Base-by-base conservation (phyloP, 495 filamentous ascomycete species). In the Cryomyces minteri region DNA sequence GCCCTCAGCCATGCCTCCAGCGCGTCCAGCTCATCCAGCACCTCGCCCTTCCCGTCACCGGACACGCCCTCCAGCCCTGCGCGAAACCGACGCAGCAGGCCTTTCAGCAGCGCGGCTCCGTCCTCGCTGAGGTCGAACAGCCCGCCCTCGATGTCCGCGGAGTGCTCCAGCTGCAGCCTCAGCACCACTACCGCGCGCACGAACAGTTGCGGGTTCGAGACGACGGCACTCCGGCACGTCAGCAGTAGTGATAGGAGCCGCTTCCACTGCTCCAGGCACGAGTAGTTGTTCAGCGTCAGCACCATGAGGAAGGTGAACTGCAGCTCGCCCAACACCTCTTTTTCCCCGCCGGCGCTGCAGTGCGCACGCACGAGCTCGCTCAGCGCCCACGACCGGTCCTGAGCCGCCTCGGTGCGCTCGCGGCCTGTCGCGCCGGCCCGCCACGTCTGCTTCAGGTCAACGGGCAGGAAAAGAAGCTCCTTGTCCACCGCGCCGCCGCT, bases 231-330 rank as follows among this genome's bases (percentile, higher is more conserved):
- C 43, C 69, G 73, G 47, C 78, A 79, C 0, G 80, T 87, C 42
- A 95, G 66, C 1, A 86, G 61, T 32, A 94, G 63, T 33, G 68
- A 68, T 5, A 88, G 61, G 30, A 92, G 54, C 48, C 83, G 67
- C 61, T 81, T 83, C 88, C 88, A 98, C 51, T 94, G 86, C 52
- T 88, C 79, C 28, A 88, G 67, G 56, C 84, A 93, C 1, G 85
- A 86, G 50, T 77, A 73, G 56, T 92, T 95, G 58, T 80, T 80
- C 39, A 95, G 67, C 28, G 80, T 82, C 48, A 86, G 65, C 8
- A 84, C 78, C 57, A 80, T 83, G 4, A 95, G 53, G 61, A 90
- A 95, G 33, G 76, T 71, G 53, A 92, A 80, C 53, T 95, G 84
- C 38, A 95, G 54, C 55, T 96, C 88, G 37, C 87, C 88, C n/a